Percentiles rank a stretch among this genome's conserved stretches.
Conservation (phyloP, 2,329 filamentous ascomycete species). For the Cryphonectria carpinicola region DNA sequence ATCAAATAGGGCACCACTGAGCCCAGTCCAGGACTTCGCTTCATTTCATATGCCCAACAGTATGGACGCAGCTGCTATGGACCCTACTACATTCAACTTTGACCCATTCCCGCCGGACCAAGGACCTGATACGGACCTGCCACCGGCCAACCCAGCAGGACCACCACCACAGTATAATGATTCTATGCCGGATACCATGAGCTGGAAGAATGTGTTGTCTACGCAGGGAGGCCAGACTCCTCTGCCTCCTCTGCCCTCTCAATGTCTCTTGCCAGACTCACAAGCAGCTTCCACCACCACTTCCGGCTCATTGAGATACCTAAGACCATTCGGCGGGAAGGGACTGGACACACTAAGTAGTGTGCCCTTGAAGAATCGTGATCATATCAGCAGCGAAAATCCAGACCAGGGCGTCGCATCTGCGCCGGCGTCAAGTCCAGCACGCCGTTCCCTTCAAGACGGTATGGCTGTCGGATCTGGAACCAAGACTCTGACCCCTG, state of each 20-base stretch:
- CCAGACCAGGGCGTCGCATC: slow-evolving; percentile 30
- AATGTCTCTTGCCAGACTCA: slow-evolving; percentile 53
- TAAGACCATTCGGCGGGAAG: slow-evolving; percentile 59
- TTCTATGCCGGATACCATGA: slow-evolving; percentile 60
- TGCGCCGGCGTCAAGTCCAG: slow-evolving; percentile 31
- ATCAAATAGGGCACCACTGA: slow-evolving; percentile 54
- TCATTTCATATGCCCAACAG: slow-evolving; percentile 45
- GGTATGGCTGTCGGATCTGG: slow-evolving; percentile 12
- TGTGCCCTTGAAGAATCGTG: slow-evolving; percentile 39
- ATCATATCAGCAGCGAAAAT: slow-evolving; percentile 39
- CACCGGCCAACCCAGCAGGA: slow-evolving; percentile 11
- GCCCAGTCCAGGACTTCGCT: slow-evolving; percentile 51
- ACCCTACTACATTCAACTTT: slow-evolving; percentile 42
- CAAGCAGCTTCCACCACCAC: slow-evolving; percentile 58
- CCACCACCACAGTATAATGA: slow-evolving; percentile 28
- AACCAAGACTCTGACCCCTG: slow-evolving; percentile 15
- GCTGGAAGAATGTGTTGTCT: slow-evolving; percentile 51
- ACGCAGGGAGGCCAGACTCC: slow-evolving; percentile 42
- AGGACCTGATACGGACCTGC: slow-evolving; percentile 33
- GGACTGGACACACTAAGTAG: slow-evolving; percentile 58
- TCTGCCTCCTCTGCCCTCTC: slow-evolving; percentile 53
- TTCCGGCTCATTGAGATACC: slow-evolving; percentile 54
- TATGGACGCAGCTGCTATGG: slow-evolving; percentile 45
- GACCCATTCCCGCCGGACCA: slow-evolving; percentile 42
- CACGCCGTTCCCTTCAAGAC: slow-evolving; percentile 8